Conservation (phyloP, 768 basidiomycete genomes). For the Mycena rosella region DNA sequence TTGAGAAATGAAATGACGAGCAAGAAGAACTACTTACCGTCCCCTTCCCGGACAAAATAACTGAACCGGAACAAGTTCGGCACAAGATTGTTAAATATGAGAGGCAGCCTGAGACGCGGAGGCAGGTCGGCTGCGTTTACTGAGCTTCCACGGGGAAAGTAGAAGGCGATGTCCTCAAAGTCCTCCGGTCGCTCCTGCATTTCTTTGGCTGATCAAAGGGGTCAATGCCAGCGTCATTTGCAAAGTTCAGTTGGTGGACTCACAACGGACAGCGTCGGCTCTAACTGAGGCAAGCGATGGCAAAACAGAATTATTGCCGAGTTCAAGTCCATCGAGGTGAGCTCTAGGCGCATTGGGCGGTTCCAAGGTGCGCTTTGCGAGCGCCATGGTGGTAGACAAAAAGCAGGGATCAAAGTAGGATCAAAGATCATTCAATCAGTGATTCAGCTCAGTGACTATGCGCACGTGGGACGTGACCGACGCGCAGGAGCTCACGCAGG, state of each 20-base stretch:
- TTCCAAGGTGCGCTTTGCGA: background rate
- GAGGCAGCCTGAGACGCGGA: slow-evolving; percentile 8
- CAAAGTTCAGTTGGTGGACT: background rate
- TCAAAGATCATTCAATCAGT: too few relatives aligned
- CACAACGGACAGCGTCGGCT: slow-evolving; percentile 13
- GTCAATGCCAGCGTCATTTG: background rate
- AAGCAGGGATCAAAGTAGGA: too few relatives aligned
- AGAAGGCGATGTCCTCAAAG: slow-evolving; percentile 15
- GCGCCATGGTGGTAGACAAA: background rate
- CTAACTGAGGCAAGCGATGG: slow-evolving; percentile 9
- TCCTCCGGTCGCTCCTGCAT: slow-evolving; percentile 15
- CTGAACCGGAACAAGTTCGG: slow-evolving; percentile 37
- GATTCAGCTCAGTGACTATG: too few relatives aligned
- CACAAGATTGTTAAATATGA: slow-evolving; percentile 22
- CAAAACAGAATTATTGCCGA: background rate
- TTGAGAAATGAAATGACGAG: background rate
- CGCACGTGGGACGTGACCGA: too few relatives aligned
- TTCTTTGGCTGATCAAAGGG: background rate
- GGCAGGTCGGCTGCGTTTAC: slow-evolving; percentile 14
- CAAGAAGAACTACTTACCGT: slow-evolving; percentile 24
- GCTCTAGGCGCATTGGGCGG: background rate
- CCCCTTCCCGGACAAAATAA: slow-evolving; percentile 35
- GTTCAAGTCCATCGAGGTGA: slow-evolving; percentile 12
- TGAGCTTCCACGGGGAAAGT: slow-evolving; percentile 1
- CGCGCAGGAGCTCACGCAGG: too few relatives aligned